These are phyloP conservation scores for Volvariella surrecta DNA, from an alignment of 1,284 basidiomycete species.

Conservation along the genomic window DNA sequence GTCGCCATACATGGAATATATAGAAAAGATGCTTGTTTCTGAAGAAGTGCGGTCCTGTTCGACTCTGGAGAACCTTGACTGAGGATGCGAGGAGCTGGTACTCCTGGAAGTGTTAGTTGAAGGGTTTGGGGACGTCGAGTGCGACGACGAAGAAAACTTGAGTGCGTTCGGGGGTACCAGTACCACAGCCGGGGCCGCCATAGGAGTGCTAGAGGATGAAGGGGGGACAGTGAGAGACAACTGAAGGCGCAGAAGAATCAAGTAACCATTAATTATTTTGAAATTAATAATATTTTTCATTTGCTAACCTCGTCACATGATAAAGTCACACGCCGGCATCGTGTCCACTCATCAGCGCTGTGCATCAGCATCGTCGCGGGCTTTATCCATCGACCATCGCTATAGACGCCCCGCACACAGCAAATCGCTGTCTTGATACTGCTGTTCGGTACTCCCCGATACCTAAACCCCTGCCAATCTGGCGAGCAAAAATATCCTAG, in stretches of 20 bases:
- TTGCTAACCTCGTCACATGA: no score
- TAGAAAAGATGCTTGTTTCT: slow-evolving; percentile 66
- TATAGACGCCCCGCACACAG: no score
- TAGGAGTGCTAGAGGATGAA: slow-evolving; percentile 14
- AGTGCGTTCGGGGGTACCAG: slow-evolving; percentile 33
- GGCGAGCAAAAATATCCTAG: slow-evolving; percentile 14
- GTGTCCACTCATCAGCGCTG: no score
- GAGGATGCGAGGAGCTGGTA: slow-evolving; percentile 12
- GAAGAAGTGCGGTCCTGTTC: slow-evolving; percentile 24
- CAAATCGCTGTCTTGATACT: no score
- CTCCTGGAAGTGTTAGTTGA: slow-evolving; percentile 10
- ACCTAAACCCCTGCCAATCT: no score
- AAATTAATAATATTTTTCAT: no score
- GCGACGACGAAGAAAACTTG: slow-evolving; percentile 13
- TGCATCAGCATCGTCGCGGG: no score
- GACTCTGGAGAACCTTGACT: slow-evolving; percentile 12
- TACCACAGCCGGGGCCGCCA: slow-evolving; percentile 38
- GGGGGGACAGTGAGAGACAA: neutral
- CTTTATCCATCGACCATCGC: no score
- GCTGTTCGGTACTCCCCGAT: no score
- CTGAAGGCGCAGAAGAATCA: neutral
- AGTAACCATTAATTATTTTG: neutral
- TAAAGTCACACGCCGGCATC: no score
- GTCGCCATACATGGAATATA: slow-evolving; percentile 74
- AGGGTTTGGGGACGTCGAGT: slow-evolving; percentile 8